These are phyloP conservation scores for Lasiosphaeria ovina DNA, from an alignment of 495 filamentous ascomycete species.

Conservation along the genomic window DNA sequence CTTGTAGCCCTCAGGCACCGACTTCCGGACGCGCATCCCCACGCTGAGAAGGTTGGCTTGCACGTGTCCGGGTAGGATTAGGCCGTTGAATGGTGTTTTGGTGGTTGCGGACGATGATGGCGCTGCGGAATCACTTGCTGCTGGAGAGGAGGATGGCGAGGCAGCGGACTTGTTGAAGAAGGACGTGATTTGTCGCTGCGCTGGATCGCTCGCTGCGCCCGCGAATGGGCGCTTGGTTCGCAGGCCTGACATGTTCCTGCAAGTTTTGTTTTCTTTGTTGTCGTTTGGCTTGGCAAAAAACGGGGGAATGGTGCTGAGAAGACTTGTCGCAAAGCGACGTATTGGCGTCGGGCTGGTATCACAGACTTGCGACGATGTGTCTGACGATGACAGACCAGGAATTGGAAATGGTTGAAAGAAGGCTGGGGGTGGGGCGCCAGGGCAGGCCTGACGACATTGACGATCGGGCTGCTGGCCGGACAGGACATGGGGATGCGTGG, in stretches of 20 bases:
- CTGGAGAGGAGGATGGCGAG: constrained; percentile 5
- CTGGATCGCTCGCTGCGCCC: constrained; percentile 48
- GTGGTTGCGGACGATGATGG: constrained; percentile 3
- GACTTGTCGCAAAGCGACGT: too few species aligned
- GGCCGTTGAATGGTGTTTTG: constrained; percentile 41
- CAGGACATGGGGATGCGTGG: not conserved
- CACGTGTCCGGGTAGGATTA: constrained; percentile 58
- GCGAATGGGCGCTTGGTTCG: constrained; percentile 51
- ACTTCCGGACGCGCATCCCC: constrained; percentile 90
- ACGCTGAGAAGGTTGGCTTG: constrained; percentile 80
- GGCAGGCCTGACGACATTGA: not conserved
- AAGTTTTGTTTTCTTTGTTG: not conserved
- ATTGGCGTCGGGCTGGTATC: too few species aligned
- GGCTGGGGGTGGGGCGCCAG: constrained; percentile 1
- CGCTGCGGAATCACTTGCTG: constrained; percentile 1
- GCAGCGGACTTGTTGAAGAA: constrained; percentile 36
- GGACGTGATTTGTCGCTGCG: constrained; percentile 50
- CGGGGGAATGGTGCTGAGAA: too few species aligned
- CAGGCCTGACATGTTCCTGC: constrained; percentile 39
- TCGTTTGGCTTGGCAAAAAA: constrained; percentile 7
- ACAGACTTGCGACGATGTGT: too few species aligned
- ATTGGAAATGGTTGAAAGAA: too few species aligned
- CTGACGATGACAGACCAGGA: too few species aligned
- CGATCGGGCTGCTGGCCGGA: not conserved
- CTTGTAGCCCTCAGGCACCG: constrained; percentile 89